A percentile compares a stretch with the other conserved stretches of the same genome.
Conservation (phyloP, 2,329 filamentous ascomycete species). For the Penicillium decumbens region DNA sequence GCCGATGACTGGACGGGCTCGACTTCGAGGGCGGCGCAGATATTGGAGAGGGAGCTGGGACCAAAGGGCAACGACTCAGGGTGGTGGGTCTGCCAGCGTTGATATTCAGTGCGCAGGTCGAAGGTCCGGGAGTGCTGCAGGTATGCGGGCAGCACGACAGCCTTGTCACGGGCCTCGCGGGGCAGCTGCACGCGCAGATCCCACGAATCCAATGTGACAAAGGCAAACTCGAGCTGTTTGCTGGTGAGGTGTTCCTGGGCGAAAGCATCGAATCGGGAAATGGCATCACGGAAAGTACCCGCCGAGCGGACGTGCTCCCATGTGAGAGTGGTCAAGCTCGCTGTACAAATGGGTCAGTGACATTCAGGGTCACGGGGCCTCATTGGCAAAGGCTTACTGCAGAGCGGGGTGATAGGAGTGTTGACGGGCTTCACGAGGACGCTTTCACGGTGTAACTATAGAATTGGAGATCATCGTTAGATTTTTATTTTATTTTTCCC, state of each 20-base stretch:
- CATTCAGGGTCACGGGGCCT: conserved; percentile 10
- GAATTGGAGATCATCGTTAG: conserved; percentile 23
- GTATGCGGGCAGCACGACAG: conserved; percentile 91
- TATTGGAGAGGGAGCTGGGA: conserved; percentile 91
- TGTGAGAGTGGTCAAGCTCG: conserved; percentile 92
- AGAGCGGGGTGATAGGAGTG: conserved; percentile 95
- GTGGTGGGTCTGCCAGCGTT: conserved; percentile 97
- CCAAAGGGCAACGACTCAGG: conserved; percentile 96
- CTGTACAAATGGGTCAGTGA: conserved; percentile 48
- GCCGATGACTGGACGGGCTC: conserved; percentile 96
- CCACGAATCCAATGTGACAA: conserved; percentile 97
- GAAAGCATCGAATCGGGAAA: conserved; percentile 91
- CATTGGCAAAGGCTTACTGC: conserved; percentile 67
- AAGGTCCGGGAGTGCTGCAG: conserved; percentile 97
- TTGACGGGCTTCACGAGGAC: conserved; percentile 98
- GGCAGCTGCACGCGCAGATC: conserved; percentile 96
- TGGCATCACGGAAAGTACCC: conserved; percentile 93
- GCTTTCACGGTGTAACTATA: conserved; percentile 85
- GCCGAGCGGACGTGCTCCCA: conserved; percentile 99
- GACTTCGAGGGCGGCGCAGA: conserved; percentile 95
- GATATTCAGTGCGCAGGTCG: conserved; percentile 94
- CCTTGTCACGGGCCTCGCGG: conserved; percentile 95
- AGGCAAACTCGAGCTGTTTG: conserved; percentile 94
- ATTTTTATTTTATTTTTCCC: conserved; percentile 13
- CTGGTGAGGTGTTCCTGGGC: conserved; percentile 84